phyloP scores from a whole-genome alignment of 768 basidiomycete species.

The Tephrocybe sp. region DNA sequence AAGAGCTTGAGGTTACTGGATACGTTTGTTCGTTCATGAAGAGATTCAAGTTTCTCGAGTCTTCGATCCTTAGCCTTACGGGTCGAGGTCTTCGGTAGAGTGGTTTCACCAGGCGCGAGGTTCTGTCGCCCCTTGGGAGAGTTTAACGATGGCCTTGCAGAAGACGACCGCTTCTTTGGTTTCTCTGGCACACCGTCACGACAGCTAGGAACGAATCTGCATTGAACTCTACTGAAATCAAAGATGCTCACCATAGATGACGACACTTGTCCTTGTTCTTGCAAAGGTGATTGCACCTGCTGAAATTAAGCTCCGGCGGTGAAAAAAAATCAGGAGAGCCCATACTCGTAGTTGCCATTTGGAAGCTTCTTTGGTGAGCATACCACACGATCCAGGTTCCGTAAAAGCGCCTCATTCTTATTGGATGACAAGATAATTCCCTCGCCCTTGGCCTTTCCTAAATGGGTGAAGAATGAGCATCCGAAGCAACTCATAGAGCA shows the following conservation, averaged over 20 bases:
- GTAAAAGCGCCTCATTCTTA: conserved; percentile 1
- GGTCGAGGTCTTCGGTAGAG: conserved; percentile 7
- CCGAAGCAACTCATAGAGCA: no score
- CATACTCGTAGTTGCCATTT: conserved; percentile 66
- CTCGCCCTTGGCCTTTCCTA: neutral
- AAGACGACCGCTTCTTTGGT: conserved; percentile 24
- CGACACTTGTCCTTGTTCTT: conserved; percentile 74
- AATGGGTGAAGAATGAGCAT: neutral
- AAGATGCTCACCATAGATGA: conserved; percentile 62
- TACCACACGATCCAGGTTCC: conserved; percentile 1
- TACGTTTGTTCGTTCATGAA: conserved; percentile 44
- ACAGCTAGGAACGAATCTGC: conserved; percentile 51
- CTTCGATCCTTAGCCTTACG: conserved; percentile 18
- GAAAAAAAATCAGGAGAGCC: neutral
- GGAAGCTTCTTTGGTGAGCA: conserved; percentile 38
- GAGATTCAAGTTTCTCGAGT: conserved; percentile 38
- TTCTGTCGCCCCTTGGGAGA: neutral
- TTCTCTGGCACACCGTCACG: conserved; percentile 64
- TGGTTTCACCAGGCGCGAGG: neutral
- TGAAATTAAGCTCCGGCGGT: neutral
- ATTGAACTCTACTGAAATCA: neutral
- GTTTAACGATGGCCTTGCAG: conserved; percentile 9
- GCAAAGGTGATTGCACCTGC: conserved; percentile 80
- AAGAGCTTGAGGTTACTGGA: conserved; percentile 33
- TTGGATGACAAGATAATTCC: neutral